Conservation (phyloP, 2,329 filamentous ascomycete species). For the Aotearoamyces nothofagi region DNA sequence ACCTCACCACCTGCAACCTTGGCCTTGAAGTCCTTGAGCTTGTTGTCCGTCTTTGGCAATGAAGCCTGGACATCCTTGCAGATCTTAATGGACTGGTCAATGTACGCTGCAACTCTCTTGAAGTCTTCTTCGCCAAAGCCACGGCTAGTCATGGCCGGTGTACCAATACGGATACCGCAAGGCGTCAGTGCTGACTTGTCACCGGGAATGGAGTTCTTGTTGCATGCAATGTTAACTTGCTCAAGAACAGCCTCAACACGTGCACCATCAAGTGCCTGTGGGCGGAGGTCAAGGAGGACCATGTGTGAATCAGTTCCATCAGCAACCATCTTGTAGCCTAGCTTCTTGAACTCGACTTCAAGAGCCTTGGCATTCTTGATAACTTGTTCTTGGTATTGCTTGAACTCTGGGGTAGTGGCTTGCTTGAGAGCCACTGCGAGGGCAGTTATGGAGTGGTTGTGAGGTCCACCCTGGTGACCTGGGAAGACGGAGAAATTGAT, state of each 20-base stretch:
- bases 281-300: constrained; percentile 86
- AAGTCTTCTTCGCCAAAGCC: constrained; percentile 91
- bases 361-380: constrained; percentile 87
- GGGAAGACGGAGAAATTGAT: constrained; percentile 99
- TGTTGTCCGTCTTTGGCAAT: constrained; percentile 94
- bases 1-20: constrained; percentile 71
- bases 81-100: constrained; percentile 77
- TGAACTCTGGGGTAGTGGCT: constrained; percentile 80
- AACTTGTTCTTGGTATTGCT: constrained; percentile 84
- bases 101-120: constrained; percentile 76
- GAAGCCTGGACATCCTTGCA: constrained; percentile 73
- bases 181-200: constrained; percentile 96
- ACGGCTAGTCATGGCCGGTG: constrained; percentile 92
- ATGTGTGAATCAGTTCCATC: constrained; percentile 97
- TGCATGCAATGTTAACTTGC: constrained; percentile 97
- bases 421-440: constrained; percentile 91
- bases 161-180: constrained; percentile 88
- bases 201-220: constrained; percentile 97
- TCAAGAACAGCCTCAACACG: constrained; percentile 93
- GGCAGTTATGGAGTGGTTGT: constrained; percentile 99
- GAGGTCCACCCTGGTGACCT: constrained; percentile 93
- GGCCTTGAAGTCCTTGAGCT: constrained; percentile 98
- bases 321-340: constrained; percentile 88
- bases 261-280: constrained; percentile 76
- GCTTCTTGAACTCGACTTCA: constrained; percentile 67